Evolutionary conservation across 768 basidiomycete genomes (phyloP), one percentile per base, ranked within the genome.

Genomic region (Phaffia tasmanica): DNA sequence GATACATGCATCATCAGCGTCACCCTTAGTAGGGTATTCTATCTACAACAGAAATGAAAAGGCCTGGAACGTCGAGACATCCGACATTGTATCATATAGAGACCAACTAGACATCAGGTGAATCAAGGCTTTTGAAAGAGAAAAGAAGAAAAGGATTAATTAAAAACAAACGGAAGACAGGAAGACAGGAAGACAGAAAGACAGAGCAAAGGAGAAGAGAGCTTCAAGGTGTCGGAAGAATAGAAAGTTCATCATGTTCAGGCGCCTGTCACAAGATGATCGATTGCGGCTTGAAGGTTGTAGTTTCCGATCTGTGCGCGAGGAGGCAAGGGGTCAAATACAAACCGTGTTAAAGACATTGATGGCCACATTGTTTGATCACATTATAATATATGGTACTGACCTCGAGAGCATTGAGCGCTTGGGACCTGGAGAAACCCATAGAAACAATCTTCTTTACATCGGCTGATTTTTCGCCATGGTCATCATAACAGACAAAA

Each of bases 351-450:
- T 30, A 30, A 16, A 55, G 30, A 9, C 15, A 56, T 23, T 14
- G 8, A 23, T 21, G 35, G 32, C n/a, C n/a, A n/a, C n/a, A n/a
- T n/a, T n/a, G n/a, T n/a, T n/a, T n/a, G n/a, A n/a, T n/a, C n/a
- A n/a, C n/a, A n/a, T n/a, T n/a, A n/a, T n/a, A n/a, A n/a, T n/a
- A n/a, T n/a, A 27, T 25, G 25, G 8, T 21, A 66, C 56, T 48
- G 48, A 67, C 65, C 65, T 68, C 67, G n/a, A 68, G 62, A 29
- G 67, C 67, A 55, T 69, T 69, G 4, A 69, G 58, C 16, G 67
- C 67, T 27, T 69, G 56, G n/a, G 32, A 46, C 8, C 67, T 56
- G 16, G 57, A 59, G 67, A 69, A 69, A 11, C 67, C 67, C 67
- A 69, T 69, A 6, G 62, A 57, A 23, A 69, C 67, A 23, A 69